Percentiles rank a stretch among this genome's conserved stretches.
Evolutionary conservation across 768 basidiomycete species (phyloP).

Genomic region (Lactifluus echinatus): DNA sequence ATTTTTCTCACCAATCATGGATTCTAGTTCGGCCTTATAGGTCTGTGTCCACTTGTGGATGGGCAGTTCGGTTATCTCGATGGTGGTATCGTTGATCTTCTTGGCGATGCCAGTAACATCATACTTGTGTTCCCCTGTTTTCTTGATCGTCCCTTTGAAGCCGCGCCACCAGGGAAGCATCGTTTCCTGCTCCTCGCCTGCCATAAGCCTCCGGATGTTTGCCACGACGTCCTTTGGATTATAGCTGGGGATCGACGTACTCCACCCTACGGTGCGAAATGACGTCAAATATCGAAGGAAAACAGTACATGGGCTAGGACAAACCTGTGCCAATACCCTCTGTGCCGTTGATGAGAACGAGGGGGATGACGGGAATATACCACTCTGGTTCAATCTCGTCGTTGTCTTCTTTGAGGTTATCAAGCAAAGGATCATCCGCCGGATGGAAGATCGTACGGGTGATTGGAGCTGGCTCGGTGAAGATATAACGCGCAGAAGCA

Average conservation of each 20-base stretch:
- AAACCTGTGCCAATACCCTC: conserved; percentile 96
- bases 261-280: conserved; percentile 64
- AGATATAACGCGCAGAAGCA: conserved; percentile 94
- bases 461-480: conserved; percentile 68
- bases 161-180: conserved; percentile 99
- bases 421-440: conserved; percentile 79
- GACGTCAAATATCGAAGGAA: not conserved
- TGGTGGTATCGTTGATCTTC: conserved; percentile 78
- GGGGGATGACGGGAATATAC: conserved; percentile 84
- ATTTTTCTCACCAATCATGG: conserved; percentile 81
- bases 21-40: conserved; percentile 88
- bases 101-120: conserved; percentile 64
- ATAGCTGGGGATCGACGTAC: conserved; percentile 84
- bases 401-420: conserved; percentile 80
- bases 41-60: conserved; percentile 91
- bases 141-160: conserved; percentile 82
- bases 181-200: conserved; percentile 66
- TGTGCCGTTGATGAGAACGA: conserved; percentile 87
- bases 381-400: conserved; percentile 84
- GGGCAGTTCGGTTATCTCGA: conserved; percentile 93
- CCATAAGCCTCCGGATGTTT: conserved; percentile 83
- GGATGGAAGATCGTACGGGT: conserved; percentile 74
- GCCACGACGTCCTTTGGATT: conserved; percentile 86
- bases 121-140: conserved; percentile 76
- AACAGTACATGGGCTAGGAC: not conserved